phyloP scores from a whole-genome alignment of 2,329 filamentous ascomycete species.

The Cercospora sp. region DNA sequence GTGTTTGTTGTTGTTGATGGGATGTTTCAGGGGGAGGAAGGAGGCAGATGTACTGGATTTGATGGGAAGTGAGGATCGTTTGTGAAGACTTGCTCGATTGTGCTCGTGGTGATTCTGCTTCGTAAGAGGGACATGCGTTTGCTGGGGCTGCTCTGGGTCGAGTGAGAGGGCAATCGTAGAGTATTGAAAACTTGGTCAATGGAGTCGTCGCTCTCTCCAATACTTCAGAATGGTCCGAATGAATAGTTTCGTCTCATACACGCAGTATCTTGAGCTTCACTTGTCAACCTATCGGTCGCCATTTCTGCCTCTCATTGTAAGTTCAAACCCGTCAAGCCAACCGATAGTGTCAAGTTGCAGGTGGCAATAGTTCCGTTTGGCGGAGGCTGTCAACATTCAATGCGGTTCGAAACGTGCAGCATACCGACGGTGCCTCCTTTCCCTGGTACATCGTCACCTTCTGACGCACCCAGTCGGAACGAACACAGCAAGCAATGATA shows the following conservation, averaged over 20 bases:
- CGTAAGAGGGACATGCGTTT: background rate
- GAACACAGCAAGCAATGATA: background rate
- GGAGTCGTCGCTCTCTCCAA: no score
- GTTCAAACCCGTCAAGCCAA: no score
- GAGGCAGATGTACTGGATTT: background rate
- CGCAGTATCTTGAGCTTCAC: no score
- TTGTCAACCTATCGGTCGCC: no score
- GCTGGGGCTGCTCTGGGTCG: background rate
- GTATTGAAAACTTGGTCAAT: no score
- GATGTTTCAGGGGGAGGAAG: slow-evolving; percentile 5
- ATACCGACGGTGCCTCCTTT: background rate
- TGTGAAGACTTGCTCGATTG: background rate
- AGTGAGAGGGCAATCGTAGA: background rate
- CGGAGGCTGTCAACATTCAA: background rate
- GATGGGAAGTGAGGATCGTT: background rate
- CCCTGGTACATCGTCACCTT: background rate
- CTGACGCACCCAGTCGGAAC: background rate
- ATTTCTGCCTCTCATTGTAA: no score
- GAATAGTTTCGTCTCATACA: background rate
- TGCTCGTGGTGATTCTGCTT: background rate
- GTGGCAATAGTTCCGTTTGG: background rate
- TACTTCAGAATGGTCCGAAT: no score
- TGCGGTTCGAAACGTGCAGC: background rate
- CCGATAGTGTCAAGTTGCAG: background rate
- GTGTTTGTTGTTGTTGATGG: slow-evolving; percentile 23